A percentile compares a stretch with the other conserved stretches of the same genome.
Evolutionary conservation across 2,329 filamentous ascomycete species (phyloP).

Genomic region (Gnomoniopsis sp.): DNA sequence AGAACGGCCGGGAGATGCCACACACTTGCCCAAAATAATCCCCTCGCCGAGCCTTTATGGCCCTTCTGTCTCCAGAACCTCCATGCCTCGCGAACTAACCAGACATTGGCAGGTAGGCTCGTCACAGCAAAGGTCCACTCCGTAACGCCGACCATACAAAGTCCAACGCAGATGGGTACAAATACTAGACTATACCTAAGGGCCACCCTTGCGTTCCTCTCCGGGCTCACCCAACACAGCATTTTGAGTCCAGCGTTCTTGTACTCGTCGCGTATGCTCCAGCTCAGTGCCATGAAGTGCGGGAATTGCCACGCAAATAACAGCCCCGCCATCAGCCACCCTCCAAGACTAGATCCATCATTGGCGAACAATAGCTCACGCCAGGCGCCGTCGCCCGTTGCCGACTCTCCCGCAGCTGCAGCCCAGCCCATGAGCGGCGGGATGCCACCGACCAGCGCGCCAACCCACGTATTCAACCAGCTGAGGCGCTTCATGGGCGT

Average conservation of each 20-base stretch:
- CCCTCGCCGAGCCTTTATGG: slow-evolving; percentile 73
- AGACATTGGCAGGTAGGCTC: slow-evolving; percentile 77
- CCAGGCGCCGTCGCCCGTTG: slow-evolving; percentile 72
- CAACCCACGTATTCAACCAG: slow-evolving; percentile 90
- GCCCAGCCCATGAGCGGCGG: slow-evolving; percentile 98
- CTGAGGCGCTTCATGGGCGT: slow-evolving; percentile 88
- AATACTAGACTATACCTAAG: slow-evolving; percentile 82
- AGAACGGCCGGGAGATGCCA: slow-evolving; percentile 92
- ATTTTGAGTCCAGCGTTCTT: slow-evolving; percentile 64
- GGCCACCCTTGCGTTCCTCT: slow-evolving; percentile 80
- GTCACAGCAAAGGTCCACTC: slow-evolving; percentile 82
- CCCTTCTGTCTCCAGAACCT: slow-evolving; percentile 79
- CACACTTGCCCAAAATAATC: slow-evolving; percentile 94
- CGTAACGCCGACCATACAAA: slow-evolving; percentile 78
- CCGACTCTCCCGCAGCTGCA: slow-evolving; percentile 85
- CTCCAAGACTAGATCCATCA: slow-evolving; percentile 64
- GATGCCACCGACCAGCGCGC: slow-evolving; percentile 87
- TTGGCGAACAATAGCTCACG: slow-evolving; percentile 69
- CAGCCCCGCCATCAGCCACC: slow-evolving; percentile 82
- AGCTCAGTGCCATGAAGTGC: slow-evolving; percentile 93
- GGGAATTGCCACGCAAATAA: slow-evolving; percentile 97
- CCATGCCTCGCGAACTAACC: slow-evolving; percentile 78
- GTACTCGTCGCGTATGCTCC: slow-evolving; percentile 88
- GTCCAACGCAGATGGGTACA: slow-evolving; percentile 77
- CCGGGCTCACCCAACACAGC: slow-evolving; percentile 85